Percentiles rank a stretch among this genome's conserved stretches.
Conservation (phyloP, 768 basidiomycete species). For the Lentinus brumalis region DNA sequence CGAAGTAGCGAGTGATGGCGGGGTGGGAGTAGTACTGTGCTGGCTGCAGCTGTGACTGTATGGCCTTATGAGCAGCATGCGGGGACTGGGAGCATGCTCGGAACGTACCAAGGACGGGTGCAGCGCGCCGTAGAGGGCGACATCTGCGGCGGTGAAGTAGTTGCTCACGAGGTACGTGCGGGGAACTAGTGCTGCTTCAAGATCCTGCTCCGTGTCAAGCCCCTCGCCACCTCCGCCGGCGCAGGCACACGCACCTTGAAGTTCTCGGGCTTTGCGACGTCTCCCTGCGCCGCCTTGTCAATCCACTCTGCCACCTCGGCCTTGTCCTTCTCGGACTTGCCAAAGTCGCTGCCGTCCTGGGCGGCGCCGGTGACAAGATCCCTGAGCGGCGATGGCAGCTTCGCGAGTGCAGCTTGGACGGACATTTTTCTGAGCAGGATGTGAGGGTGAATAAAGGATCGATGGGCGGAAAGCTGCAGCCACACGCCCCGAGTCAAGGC, state of each 20-base stretch:
- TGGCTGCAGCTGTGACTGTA: conserved; percentile 69
- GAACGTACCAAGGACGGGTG: conserved; percentile 75
- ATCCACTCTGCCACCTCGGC: conserved; percentile 71
- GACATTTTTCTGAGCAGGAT: conserved; percentile 28
- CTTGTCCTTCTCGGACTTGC: conserved; percentile 62
- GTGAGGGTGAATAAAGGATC: conserved; percentile 5
- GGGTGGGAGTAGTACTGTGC: conserved; percentile 80
- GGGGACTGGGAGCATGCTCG: background rate
- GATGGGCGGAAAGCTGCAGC: conserved; percentile 12
- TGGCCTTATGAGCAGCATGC: background rate
- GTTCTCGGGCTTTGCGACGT: conserved; percentile 45
- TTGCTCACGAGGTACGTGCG: conserved; percentile 87
- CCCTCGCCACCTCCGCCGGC: background rate
- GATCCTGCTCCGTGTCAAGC: conserved; percentile 47
- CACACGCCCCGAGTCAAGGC: conserved; percentile 15
- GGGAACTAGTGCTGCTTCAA: conserved; percentile 71
- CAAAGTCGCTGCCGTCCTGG: conserved; percentile 48
- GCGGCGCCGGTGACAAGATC: conserved; percentile 53
- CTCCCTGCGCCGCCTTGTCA: conserved; percentile 56
- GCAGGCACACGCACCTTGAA: conserved; percentile 48
- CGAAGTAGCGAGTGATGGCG: conserved; percentile 89
- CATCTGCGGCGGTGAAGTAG: conserved; percentile 86
- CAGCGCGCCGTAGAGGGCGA: conserved; percentile 87
- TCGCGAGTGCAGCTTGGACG: conserved; percentile 24
- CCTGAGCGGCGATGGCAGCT: conserved; percentile 31